These are phyloP conservation scores for Luffa aegyptiaca DNA, from an alignment of 306 rosid species.

Conservation along the genomic window DNA sequence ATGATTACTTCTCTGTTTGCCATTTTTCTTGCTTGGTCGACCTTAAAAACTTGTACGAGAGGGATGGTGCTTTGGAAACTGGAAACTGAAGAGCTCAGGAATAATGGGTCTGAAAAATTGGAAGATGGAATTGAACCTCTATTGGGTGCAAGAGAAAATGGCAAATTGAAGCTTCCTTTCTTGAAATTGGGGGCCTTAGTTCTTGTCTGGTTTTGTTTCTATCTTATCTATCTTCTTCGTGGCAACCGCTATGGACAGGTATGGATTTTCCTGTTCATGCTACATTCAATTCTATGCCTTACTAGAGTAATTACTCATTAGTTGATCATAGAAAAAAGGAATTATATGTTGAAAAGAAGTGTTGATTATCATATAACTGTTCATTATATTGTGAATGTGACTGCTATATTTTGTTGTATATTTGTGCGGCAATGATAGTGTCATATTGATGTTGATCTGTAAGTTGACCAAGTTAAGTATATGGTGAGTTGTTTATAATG, in stretches of 20 bases:
- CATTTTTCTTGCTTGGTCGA: constrained; percentile 72
- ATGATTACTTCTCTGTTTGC: constrained; percentile 57
- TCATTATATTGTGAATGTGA: neutral
- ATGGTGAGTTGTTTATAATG: neutral
- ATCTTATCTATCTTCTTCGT: constrained; percentile 60
- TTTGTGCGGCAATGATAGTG: neutral
- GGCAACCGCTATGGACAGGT: constrained; percentile 70
- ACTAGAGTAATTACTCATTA: neutral
- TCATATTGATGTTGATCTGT: neutral
- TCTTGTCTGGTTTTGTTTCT: constrained; percentile 70
- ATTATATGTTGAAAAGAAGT: no score
- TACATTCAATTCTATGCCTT: neutral
- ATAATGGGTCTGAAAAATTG: constrained; percentile 14
- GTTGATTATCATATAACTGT: neutral
- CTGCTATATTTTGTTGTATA: neutral
- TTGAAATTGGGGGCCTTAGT: constrained; percentile 49
- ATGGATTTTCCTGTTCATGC: neutral
- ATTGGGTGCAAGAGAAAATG: constrained; percentile 16
- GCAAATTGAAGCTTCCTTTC: constrained; percentile 40
- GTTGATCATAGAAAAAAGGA: no score
- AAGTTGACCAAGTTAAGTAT: neutral
- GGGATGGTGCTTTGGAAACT: constrained; percentile 47
- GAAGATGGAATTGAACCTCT: constrained; percentile 41
- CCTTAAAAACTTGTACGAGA: constrained; percentile 53
- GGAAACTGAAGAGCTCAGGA: constrained; percentile 44